These are phyloP conservation scores for Mycena crocata DNA, from an alignment of 768 basidiomycete genomes.

Conservation along the genomic window DNA sequence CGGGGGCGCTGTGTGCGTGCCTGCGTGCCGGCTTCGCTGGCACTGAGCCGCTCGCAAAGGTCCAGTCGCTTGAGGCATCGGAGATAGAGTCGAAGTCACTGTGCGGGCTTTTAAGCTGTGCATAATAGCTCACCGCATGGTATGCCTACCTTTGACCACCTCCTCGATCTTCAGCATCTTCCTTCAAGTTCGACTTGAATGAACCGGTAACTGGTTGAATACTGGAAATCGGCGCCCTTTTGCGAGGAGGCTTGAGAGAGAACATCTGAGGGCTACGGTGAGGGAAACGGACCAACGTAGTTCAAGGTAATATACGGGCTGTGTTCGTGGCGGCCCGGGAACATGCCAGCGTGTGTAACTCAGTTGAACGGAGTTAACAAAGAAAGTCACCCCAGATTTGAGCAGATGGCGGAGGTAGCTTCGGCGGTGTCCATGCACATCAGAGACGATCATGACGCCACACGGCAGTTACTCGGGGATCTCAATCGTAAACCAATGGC, in stretches of 20 bases:
- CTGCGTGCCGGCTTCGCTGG: neutral
- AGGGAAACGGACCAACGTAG: neutral
- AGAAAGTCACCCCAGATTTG: too few relatives aligned
- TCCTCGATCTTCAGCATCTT: neutral
- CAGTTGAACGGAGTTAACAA: too few relatives aligned
- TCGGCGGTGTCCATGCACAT: too few relatives aligned
- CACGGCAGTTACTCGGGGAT: too few relatives aligned
- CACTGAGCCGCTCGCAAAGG: conserved; percentile 1
- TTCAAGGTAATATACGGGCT: too few relatives aligned
- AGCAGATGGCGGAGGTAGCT: too few relatives aligned
- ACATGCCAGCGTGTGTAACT: too few relatives aligned
- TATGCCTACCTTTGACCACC: neutral
- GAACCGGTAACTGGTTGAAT: neutral
- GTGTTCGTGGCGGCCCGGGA: too few relatives aligned
- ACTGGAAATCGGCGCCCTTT: neutral
- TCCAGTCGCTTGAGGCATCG: neutral
- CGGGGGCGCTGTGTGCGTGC: neutral
- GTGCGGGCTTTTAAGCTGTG: neutral
- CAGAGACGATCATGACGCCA: too few relatives aligned
- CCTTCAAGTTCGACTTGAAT: neutral
- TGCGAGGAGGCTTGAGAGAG: conserved; percentile 17
- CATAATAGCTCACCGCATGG: neutral
- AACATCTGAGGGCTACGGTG: conserved; percentile 7
- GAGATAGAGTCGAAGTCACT: neutral
- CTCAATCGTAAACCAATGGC: too few relatives aligned